Evolutionary conservation across 1,284 basidiomycete genomes (phyloP).

Genomic region (Ganoderma resinaceum): DNA sequence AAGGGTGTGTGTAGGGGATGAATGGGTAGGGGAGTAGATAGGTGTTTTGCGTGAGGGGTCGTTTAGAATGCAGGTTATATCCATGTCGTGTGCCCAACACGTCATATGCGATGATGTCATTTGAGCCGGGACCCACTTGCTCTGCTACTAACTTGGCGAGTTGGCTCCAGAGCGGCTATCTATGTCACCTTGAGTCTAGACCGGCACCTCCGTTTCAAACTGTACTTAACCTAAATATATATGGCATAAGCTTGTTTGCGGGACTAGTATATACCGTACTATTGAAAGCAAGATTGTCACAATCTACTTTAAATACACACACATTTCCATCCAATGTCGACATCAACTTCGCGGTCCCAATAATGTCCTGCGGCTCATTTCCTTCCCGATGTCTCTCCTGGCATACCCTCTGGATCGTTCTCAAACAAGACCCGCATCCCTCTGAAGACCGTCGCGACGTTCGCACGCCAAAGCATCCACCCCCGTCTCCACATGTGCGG

Average conservation of each 20-base stretch:
- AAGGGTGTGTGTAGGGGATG: not conserved
- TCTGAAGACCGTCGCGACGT: not conserved
- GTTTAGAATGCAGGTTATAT: not conserved
- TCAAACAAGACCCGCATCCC: not conserved
- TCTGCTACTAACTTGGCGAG: not conserved
- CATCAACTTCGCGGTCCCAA: not conserved
- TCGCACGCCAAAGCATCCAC: not conserved
- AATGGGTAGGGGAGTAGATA: not conserved
- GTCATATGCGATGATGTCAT: not conserved
- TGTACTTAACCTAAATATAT: too few relatives aligned
- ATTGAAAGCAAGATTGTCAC: too few relatives aligned
- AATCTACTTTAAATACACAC: not conserved
- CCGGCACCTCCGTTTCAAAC: too few relatives aligned
- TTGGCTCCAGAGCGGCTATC: not conserved
- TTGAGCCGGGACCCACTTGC: not conserved
- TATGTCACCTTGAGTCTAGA: not conserved
- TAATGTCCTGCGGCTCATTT: not conserved
- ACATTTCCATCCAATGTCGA: not conserved
- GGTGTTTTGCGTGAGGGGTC: not conserved
- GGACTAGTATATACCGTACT: too few relatives aligned
- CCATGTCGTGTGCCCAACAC: not conserved
- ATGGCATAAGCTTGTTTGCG: too few relatives aligned
- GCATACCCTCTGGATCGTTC: not conserved
- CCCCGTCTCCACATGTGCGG: not conserved
- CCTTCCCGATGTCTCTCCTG: not conserved